Conservation (phyloP, 2,329 filamentous ascomycete genomes). For the Ophiostoma angusticollis region DNA sequence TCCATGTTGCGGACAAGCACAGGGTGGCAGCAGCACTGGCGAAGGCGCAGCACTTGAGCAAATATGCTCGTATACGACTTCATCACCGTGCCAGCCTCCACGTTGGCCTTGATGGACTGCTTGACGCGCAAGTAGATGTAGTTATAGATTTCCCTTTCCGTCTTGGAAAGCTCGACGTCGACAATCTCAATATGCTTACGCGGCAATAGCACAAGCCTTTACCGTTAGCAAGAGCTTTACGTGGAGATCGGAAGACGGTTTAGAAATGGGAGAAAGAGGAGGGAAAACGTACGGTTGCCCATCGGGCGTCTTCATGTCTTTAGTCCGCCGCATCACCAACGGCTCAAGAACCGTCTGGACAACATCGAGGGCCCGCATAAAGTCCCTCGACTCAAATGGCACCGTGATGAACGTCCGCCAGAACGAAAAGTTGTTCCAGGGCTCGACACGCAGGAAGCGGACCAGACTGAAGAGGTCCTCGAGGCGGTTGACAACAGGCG, state of each 20-base stretch:
- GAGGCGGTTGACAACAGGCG: constrained; percentile 89
- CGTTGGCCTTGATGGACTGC: constrained; percentile 69
- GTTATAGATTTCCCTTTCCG: constrained; percentile 85
- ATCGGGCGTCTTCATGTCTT: constrained; percentile 93
- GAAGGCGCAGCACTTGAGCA: constrained; percentile 82
- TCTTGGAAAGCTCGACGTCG: constrained; percentile 68
- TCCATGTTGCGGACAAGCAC: constrained; percentile 75
- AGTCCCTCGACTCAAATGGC: constrained; percentile 91
- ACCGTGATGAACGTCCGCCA: constrained; percentile 99
- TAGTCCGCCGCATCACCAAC: constrained; percentile 85
- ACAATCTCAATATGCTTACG: constrained; percentile 74
- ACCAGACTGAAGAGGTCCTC: constrained; percentile 92
- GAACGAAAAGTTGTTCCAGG: constrained; percentile 98
- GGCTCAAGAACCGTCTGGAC: constrained; percentile 95
- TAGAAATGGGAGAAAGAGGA: background rate
- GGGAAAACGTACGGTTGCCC: constrained; percentile 36
- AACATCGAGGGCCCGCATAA: constrained; percentile 84
- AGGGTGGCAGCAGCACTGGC: constrained; percentile 91
- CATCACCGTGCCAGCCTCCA: constrained; percentile 83
- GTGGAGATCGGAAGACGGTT: too few relatives aligned
- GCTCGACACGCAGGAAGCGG: constrained; percentile 83
- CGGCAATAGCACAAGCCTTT: constrained; percentile 62
- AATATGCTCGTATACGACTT: constrained; percentile 97
- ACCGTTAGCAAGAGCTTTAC: constrained; percentile 12
- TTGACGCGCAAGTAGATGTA: constrained; percentile 77